phyloP scores from a whole-genome alignment of 2,329 filamentous ascomycete species.

The Aspergillus sp. region DNA sequence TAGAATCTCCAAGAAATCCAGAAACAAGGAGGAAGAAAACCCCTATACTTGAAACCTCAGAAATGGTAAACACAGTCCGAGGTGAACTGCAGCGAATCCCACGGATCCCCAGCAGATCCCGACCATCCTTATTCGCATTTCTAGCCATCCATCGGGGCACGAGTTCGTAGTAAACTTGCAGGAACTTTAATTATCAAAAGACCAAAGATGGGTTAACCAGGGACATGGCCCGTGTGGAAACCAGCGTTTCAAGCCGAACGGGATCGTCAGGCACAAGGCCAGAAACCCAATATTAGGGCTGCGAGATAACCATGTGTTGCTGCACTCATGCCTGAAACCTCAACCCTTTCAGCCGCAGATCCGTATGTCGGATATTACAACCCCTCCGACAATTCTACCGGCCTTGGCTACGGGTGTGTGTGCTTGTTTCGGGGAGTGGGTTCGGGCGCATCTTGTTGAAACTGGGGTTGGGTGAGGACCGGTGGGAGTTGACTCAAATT shows the following conservation, averaged over 20 bases:
- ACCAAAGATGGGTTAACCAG: not conserved
- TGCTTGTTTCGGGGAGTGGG: not conserved
- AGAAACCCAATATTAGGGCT: constrained; percentile 8
- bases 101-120: constrained; percentile 1
- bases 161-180: not conserved
- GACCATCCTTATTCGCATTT: not conserved
- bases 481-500: not conserved
- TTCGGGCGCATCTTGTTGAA: not conserved
- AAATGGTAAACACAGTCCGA: not conserved
- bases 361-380: constrained; percentile 3
- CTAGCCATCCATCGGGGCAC: not conserved
- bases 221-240: not conserved
- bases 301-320: not conserved
- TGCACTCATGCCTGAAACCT: not conserved
- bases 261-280: constrained; percentile 1
- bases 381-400: not conserved
- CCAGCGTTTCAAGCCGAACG: constrained; percentile 1
- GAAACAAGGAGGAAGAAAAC: not conserved
- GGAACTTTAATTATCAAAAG: not conserved
- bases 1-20: too few relatives aligned
- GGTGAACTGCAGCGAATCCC: not conserved
- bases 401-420: not conserved
- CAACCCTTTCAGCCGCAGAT: constrained; percentile 3
- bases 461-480: not conserved
- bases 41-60: constrained; percentile 9